Evolutionary conservation across 345 rosid species (phyloP), one percentile per base, ranked within the genome.

Genomic region (Chamaenerion angustifolium): DNA sequence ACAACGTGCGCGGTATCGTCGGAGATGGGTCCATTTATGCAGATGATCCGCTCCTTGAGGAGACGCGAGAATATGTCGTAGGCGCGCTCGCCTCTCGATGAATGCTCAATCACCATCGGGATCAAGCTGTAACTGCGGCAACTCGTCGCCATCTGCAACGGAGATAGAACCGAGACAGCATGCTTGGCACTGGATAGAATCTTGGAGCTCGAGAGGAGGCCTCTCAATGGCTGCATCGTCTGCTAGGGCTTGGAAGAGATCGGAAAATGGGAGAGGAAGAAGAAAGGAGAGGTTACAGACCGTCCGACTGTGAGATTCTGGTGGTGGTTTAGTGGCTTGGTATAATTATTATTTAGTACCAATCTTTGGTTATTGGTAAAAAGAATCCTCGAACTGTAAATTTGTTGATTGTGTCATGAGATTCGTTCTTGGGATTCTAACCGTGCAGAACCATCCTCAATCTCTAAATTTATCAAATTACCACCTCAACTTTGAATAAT

Each of bases 71-170:
- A 88, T 31, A 93, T 88, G 56, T 85, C 99, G 66, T 88, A 93
- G 11, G 99, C 95, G 48, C 97, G 78, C 78, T 93, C 99, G 10
- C 97, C 99, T 16, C 99, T 77, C 12, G 95, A 88, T 10, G 99
- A 88, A 65, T 88, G 95, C 75, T 88, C 97, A 11, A 93, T 79
- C 55, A 88, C 99, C 99, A 93, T 93, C 11, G 97, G 99, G 42
- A 93, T 67, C 49, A 88, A 51, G 57, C 84, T 73, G 70, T 78
- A 87, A 40, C 73, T 48, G 43, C 98, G 79, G 25, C 49, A 31
- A 50, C 18, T 13, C 13, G 52, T 23, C 19, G 54, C 42, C 35
- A 16, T 11, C 1, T 9, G 23, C 0, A 41, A 12, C 6, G 16
- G 13, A 49, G 50, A 17, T 42, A 10, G 43, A 9, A 13, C 7